Conservation (phyloP, 371 early-diverging fungal genomes). For the Mucor racemosus region DNA sequence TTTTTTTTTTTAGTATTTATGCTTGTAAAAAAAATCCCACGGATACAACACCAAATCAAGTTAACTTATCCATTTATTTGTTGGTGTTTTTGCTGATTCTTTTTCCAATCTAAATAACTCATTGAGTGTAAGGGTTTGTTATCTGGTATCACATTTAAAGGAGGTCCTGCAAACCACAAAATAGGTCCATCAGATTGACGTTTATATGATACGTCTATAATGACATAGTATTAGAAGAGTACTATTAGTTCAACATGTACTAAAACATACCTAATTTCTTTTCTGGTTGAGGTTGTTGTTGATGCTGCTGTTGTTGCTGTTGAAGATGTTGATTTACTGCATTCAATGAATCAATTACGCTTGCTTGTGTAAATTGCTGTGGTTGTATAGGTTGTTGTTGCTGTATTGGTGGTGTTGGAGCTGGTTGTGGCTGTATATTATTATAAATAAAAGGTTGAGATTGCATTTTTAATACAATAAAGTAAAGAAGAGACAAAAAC, state of each 20-base stretch:
- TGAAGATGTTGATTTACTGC: not conserved
- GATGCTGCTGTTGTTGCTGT: not conserved
- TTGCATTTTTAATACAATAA: not conserved
- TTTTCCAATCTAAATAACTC: slow-evolving; percentile 45
- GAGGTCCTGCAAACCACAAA: slow-evolving; percentile 52
- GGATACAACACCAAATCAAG: not conserved
- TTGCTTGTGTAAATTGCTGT: slow-evolving; percentile 1
- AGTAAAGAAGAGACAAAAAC: not conserved
- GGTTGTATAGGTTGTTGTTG: slow-evolving; percentile 11
- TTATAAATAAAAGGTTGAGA: slow-evolving; percentile 1
- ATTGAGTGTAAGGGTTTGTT: slow-evolving; percentile 35
- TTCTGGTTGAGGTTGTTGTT: not conserved
- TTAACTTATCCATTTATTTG: slow-evolving; percentile 4
- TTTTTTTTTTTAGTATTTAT: slow-evolving; percentile 2
- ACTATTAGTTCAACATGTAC: not conserved
- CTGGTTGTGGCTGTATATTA: slow-evolving; percentile 13
- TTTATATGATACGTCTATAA: slow-evolving; percentile 31
- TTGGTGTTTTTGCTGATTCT: slow-evolving; percentile 8
- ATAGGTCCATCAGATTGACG: slow-evolving; percentile 40
- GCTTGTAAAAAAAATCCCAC: slow-evolving; percentile 5
- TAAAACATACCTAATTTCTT: slow-evolving; percentile 1
- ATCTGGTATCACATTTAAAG: slow-evolving; percentile 33
- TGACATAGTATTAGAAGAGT: too few relatives aligned
- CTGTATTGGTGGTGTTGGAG: not conserved
- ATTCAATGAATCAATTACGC: slow-evolving; percentile 2